Conservation (phyloP, 2,329 filamentous ascomycete genomes). For the Didymella glomerata region DNA sequence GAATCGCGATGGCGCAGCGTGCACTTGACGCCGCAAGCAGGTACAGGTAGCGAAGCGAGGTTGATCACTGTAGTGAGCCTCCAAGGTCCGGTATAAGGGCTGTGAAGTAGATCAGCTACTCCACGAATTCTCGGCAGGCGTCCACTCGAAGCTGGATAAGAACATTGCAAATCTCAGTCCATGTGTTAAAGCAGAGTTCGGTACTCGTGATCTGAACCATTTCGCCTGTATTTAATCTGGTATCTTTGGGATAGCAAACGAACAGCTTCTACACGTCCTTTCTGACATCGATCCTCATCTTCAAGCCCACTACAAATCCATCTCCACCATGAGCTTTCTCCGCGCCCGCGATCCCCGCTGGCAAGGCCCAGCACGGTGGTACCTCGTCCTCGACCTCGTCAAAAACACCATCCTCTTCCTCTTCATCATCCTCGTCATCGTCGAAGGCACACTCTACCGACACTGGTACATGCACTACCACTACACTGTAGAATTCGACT, state of each 20-base stretch:
- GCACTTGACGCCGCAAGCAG: neutral
- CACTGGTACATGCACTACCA: constrained; percentile 9
- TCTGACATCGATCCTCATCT: neutral
- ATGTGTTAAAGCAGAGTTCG: neutral
- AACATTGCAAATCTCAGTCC: neutral
- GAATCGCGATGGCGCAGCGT: constrained; percentile 5
- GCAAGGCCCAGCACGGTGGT: constrained; percentile 6
- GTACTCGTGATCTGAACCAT: neutral
- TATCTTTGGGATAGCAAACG: neutral
- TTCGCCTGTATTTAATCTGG: neutral
- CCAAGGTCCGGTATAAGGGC: neutral
- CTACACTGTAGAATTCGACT: constrained; percentile 4
- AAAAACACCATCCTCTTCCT: neutral
- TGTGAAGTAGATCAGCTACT: neutral
- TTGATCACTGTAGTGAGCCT: neutral
- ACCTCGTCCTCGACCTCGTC: neutral
- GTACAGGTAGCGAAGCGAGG: neutral
- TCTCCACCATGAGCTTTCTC: neutral
- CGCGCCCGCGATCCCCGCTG: constrained; percentile 3
- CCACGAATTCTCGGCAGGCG: constrained; percentile 1
- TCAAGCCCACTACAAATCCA: neutral
- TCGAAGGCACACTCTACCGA: constrained; percentile 5
- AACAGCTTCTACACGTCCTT: neutral
- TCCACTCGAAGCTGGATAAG: constrained; percentile 3
- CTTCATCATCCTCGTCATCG: constrained; percentile 8